Evolutionary conservation across 139 green algal species (phyloP).

Genomic region (Raphidocelis subcapitata): DNA sequence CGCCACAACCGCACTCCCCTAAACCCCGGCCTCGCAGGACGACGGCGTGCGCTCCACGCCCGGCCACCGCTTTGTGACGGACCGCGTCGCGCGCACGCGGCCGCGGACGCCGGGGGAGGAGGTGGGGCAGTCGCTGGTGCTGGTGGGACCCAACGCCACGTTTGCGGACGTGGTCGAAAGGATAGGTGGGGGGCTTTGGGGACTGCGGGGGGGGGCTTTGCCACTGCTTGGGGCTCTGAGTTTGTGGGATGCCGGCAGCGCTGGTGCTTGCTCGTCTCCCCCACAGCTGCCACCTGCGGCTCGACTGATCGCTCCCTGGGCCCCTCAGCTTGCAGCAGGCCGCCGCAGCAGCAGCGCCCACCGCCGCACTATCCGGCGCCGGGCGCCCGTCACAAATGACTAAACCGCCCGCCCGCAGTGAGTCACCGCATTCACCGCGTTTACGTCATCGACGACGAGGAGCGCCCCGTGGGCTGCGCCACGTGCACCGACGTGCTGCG

Average conservation of each 20-base stretch:
- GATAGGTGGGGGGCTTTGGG: not conserved
- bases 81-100: conserved; percentile 40
- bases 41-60: too few species aligned
- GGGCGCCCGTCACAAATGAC: too few species aligned
- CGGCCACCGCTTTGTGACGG: conserved; percentile 38
- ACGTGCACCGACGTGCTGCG: conserved; percentile 78
- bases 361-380: too few species aligned
- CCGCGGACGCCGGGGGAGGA: conserved; percentile 49
- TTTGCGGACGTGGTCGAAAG: conserved; percentile 24
- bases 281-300: not conserved
- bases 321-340: not conserved
- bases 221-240: not conserved
- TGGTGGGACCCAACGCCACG: conserved; percentile 36
- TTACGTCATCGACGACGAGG: conserved; percentile 64
- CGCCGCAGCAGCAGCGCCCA: too few species aligned
- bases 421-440: conserved; percentile 68
- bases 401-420: too few species aligned
- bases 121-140: conserved; percentile 66
- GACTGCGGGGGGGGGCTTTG: not conserved
- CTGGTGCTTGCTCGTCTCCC: not conserved
- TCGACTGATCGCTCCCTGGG: not conserved
- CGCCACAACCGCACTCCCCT: too few species aligned
- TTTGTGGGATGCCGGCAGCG: not conserved
- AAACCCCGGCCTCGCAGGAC: too few species aligned
- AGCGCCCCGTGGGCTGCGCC: conserved; percentile 60